A percentile compares a stretch with the other conserved stretches of the same genome.
phyloP scores from a whole-genome alignment of 768 basidiomycete genomes.

The Megacollybia marginata region DNA sequence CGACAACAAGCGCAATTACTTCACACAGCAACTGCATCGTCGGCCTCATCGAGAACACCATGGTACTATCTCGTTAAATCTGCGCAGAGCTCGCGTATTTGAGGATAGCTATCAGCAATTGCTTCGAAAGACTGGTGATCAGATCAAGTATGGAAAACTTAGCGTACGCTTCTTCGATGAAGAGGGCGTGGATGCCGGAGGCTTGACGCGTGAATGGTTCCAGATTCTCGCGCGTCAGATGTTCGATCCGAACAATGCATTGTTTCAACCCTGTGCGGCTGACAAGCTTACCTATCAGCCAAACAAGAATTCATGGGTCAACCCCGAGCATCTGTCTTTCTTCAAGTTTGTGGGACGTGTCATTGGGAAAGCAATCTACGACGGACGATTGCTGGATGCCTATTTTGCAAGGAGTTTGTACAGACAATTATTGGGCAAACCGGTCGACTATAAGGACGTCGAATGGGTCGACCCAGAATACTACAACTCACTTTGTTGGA shows the following conservation, averaged over 20 bases:
- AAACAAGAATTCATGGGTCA: slow-evolving; percentile 88
- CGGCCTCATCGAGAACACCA: slow-evolving; percentile 81
- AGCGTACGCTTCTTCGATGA: slow-evolving; percentile 95
- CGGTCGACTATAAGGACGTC: slow-evolving; percentile 91
- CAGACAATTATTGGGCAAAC: slow-evolving; percentile 89
- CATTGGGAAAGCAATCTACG: slow-evolving; percentile 97
- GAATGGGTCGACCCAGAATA: slow-evolving; percentile 99
- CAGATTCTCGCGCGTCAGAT: slow-evolving; percentile 96
- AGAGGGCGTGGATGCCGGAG: slow-evolving; percentile 97
- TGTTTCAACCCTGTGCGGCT: slow-evolving; percentile 97
- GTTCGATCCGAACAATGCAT: slow-evolving; percentile 97
- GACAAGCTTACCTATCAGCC: slow-evolving; percentile 95
- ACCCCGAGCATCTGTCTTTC: slow-evolving; percentile 92
- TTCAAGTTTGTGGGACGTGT: slow-evolving; percentile 98
- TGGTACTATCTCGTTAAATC: slow-evolving; percentile 78
- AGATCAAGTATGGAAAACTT: slow-evolving; percentile 97
- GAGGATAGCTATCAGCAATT: slow-evolving; percentile 96
- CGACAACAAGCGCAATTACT: slow-evolving; percentile 98
- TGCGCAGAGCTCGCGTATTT: slow-evolving; percentile 87
- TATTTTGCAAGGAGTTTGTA: slow-evolving; percentile 98
- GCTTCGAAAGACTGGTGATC: slow-evolving; percentile 85
- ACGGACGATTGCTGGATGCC: slow-evolving; percentile 91
- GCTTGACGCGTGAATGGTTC: slow-evolving; percentile 98
- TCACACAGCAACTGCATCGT: slow-evolving; percentile 85
- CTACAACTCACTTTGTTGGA: slow-evolving; percentile 97